Conservation (phyloP, 2,329 filamentous ascomycete genomes). For the Aspergillus udagawae region DNA sequence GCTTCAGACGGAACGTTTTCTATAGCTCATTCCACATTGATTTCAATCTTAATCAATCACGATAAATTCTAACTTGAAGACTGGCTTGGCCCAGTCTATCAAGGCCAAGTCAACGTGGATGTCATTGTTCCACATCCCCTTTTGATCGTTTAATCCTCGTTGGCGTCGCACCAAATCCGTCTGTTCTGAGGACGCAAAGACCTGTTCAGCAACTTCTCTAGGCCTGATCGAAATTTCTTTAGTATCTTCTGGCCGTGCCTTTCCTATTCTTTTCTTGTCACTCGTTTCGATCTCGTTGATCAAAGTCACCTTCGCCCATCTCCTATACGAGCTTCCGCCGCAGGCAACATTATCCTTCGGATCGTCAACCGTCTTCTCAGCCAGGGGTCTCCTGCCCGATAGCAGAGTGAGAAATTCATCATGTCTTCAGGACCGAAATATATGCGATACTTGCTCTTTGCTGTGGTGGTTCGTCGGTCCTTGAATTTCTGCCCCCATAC, state of each 20-base stretch:
- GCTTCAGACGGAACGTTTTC: not conserved
- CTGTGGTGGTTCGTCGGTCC: constrained; percentile 66
- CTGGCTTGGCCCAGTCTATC: not conserved
- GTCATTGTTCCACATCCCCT: not conserved
- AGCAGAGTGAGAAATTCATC: not conserved
- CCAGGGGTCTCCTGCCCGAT: not conserved
- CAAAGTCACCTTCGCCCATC: not conserved
- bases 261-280: not conserved
- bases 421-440: constrained; percentile 39
- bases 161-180: not conserved
- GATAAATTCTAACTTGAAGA: not conserved
- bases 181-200: not conserved
- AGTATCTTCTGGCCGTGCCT: constrained; percentile 11
- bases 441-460: constrained; percentile 68
- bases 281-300: not conserved
- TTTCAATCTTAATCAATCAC: not conserved
- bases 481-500: constrained; percentile 1
- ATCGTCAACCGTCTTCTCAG: not conserved
- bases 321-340: not conserved
- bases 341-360: not conserved
- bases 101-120: not conserved
- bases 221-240: constrained; percentile 13
- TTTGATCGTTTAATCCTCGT: not conserved
- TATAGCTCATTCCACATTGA: not conserved
- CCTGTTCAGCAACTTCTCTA: not conserved